A percentile compares a stretch with the other conserved stretches of the same genome.
Conservation (phyloP, 495 filamentous ascomycete species). For the Bacidia gigantensis region DNA sequence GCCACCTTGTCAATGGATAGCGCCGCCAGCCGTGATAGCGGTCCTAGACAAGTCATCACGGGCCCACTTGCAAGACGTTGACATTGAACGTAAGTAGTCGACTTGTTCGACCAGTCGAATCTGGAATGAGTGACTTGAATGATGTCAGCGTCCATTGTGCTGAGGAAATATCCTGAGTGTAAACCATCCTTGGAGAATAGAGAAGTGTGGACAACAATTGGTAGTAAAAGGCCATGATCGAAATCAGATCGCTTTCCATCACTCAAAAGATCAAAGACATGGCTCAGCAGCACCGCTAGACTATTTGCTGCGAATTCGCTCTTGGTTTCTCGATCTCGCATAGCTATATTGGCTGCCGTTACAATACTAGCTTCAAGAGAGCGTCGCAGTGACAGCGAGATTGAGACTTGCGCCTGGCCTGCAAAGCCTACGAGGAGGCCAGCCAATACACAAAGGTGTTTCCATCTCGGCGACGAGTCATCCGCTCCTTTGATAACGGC, state of each 20-base stretch:
- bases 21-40: slow-evolving; percentile 61
- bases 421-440: slow-evolving; percentile 78
- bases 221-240: slow-evolving; percentile 64
- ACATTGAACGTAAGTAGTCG: slow-evolving; percentile 43
- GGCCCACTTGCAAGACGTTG: slow-evolving; percentile 48
- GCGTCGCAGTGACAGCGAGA: slow-evolving; percentile 47
- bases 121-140: slow-evolving; percentile 44
- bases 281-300: slow-evolving; percentile 61
- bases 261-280: slow-evolving; percentile 61
- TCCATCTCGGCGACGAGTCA: slow-evolving; percentile 72
- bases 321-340: slow-evolving; percentile 38
- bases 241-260: slow-evolving; percentile 42
- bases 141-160: slow-evolving; percentile 62
- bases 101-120: slow-evolving; percentile 57
- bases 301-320: slow-evolving; percentile 45
- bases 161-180: slow-evolving; percentile 69
- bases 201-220: slow-evolving; percentile 51
- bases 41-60: slow-evolving; percentile 62
- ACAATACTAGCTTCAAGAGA: slow-evolving; percentile 67
- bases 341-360: slow-evolving; percentile 62
- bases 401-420: slow-evolving; percentile 45
- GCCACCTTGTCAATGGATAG: slow-evolving; percentile 55
- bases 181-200: slow-evolving; percentile 63
- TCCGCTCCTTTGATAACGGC: slow-evolving; percentile 76
- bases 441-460: slow-evolving; percentile 67